phyloP scores from a whole-genome alignment of 495 filamentous ascomycete species.

The Annulohypoxylon nitens region DNA sequence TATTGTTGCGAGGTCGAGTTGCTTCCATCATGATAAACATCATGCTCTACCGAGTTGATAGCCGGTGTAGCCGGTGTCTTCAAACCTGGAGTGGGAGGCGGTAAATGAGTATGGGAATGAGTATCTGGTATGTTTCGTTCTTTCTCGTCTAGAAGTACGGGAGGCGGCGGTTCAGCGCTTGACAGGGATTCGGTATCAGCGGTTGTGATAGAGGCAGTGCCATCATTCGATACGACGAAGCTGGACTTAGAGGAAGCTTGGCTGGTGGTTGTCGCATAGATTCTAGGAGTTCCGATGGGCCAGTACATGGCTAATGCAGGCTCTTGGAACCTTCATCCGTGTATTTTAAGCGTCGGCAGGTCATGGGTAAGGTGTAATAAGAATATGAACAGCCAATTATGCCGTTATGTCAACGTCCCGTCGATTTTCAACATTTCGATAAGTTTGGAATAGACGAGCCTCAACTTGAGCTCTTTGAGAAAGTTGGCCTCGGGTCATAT shows the following conservation, averaged over 20 bases:
- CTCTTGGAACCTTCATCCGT: constrained; percentile 49
- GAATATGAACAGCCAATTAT: constrained; percentile 37
- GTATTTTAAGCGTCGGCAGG: constrained; percentile 16
- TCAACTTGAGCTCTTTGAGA: not conserved
- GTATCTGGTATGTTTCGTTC: constrained; percentile 43
- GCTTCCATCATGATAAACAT: constrained; percentile 53
- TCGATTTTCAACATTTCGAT: constrained; percentile 33
- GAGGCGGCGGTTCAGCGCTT: constrained; percentile 46
- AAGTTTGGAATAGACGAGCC: constrained; percentile 27
- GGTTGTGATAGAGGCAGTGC: constrained; percentile 40
- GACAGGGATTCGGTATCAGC: constrained; percentile 55
- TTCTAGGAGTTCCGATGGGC: constrained; percentile 90
- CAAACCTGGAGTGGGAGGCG: constrained; percentile 59
- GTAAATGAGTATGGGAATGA: constrained; percentile 17
- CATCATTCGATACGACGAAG: constrained; percentile 60
- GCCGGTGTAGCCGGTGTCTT: constrained; percentile 64
- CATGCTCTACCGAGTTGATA: constrained; percentile 66
- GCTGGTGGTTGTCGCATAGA: constrained; percentile 78
- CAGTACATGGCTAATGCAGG: constrained; percentile 85
- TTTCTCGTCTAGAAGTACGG: constrained; percentile 48
- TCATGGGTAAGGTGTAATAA: constrained; percentile 28
- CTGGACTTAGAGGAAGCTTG: constrained; percentile 63
- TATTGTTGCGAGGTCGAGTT: constrained; percentile 40
- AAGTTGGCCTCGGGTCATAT: constrained; percentile 12
- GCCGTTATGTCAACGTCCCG: constrained; percentile 33